Conservation (phyloP, 371 early-diverging fungal genomes). For the Rhizomucor pusillus region DNA sequence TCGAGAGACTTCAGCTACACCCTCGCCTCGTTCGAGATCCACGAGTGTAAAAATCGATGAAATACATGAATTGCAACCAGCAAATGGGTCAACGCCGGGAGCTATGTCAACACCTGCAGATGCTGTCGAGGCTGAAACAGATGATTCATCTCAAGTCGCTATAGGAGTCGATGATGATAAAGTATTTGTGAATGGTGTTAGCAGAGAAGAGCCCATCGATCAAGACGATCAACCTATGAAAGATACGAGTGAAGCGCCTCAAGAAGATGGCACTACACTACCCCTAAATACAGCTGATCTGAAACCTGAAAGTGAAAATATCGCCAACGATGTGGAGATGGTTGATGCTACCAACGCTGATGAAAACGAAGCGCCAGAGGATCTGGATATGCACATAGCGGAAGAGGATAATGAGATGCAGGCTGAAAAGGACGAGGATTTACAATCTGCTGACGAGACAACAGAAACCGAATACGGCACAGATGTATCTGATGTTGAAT, state of each 20-base stretch:
- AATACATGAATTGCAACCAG: slow-evolving; percentile 17
- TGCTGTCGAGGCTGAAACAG: too few species aligned
- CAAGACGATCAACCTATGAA: too few species aligned
- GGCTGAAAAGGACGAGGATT: neutral
- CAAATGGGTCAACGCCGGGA: neutral
- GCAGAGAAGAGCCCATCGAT: too few species aligned
- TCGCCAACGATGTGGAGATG: neutral
- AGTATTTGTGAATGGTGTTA: too few species aligned
- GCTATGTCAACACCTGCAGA: too few species aligned
- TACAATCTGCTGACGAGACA: slow-evolving; percentile 14
- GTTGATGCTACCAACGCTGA: slow-evolving; percentile 2
- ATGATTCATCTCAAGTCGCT: too few species aligned
- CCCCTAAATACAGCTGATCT: too few species aligned
- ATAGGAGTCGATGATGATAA: too few species aligned
- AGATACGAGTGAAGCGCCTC: too few species aligned
- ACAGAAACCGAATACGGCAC: slow-evolving; percentile 4
- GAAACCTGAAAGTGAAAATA: neutral
- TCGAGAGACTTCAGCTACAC: too few species aligned
- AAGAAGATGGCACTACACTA: too few species aligned
- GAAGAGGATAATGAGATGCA: slow-evolving; percentile 3
- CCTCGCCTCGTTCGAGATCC: too few species aligned
- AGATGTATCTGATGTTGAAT: slow-evolving; percentile 8
- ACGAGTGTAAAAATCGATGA: slow-evolving; percentile 7
- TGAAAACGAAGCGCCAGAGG: slow-evolving; percentile 8
- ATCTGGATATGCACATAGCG: slow-evolving; percentile 10